Percentiles rank a stretch among this genome's conserved stretches.
Conservation (phyloP, 371 early-diverging fungal genomes). For the Rhizopus delemar region DNA sequence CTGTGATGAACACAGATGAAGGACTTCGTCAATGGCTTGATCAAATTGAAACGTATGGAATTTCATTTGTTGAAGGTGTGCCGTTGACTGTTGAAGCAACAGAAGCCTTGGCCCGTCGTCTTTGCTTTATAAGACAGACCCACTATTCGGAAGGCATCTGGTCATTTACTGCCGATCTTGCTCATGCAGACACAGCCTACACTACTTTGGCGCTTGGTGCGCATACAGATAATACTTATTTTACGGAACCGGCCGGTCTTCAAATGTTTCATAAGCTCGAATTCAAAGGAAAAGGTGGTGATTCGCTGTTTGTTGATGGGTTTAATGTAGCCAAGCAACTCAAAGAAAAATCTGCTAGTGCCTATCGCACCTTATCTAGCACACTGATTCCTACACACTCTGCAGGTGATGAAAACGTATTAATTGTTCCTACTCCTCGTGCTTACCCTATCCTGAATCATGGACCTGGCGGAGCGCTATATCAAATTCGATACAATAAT, state of each 20-base stretch:
- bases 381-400: slow-evolving; percentile 69
- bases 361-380: slow-evolving; percentile 67
- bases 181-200: slow-evolving; percentile 89
- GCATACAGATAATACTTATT: slow-evolving; percentile 93
- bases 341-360: slow-evolving; percentile 56
- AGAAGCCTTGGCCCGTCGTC: slow-evolving; percentile 65
- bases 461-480: slow-evolving; percentile 56
- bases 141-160: slow-evolving; percentile 83
- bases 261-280: slow-evolving; percentile 88
- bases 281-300: slow-evolving; percentile 76
- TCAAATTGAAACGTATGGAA: slow-evolving; percentile 74
- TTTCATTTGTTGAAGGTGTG: slow-evolving; percentile 76
- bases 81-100: slow-evolving; percentile 71
- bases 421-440: slow-evolving; percentile 71
- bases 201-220: slow-evolving; percentile 76
- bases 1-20: slow-evolving; percentile 68
- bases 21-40: slow-evolving; percentile 75
- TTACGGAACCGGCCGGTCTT: slow-evolving; percentile 85
- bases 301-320: slow-evolving; percentile 84
- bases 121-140: slow-evolving; percentile 79
- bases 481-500: slow-evolving; percentile 85
- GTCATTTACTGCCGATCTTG: slow-evolving; percentile 81
- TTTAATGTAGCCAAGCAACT: slow-evolving; percentile 73
- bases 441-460: slow-evolving; percentile 70
- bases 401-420: slow-evolving; percentile 77